These are phyloP conservation scores for Drosera capensis DNA, from an alignment of 148 eudicot genomes.

Conservation along the genomic window DNA sequence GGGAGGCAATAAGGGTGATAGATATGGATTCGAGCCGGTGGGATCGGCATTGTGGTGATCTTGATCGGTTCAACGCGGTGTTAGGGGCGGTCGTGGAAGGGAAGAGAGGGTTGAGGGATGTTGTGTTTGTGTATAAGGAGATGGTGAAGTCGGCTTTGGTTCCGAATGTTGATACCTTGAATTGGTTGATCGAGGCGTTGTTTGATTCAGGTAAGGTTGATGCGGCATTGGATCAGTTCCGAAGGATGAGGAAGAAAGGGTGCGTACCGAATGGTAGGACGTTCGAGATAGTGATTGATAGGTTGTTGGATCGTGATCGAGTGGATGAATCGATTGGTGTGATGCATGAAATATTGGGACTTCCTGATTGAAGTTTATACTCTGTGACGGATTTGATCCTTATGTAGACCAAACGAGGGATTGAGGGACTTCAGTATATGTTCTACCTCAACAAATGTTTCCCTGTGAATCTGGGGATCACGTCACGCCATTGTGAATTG, in stretches of 20 bases:
- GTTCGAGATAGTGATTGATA: slow-evolving; percentile 38
- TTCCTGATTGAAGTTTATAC: no score
- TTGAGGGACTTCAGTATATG: no score
- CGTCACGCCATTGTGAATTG: no score
- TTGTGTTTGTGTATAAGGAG: slow-evolving; percentile 55
- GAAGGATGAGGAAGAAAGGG: slow-evolving; percentile 42
- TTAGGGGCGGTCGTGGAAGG: slow-evolving; percentile 39
- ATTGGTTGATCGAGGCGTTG: slow-evolving; percentile 40
- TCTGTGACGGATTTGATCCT: slow-evolving; percentile 27
- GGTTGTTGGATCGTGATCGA: slow-evolving; percentile 21
- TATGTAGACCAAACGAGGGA: no score
- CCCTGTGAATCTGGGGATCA: no score
- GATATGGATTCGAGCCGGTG: slow-evolving; percentile 23
- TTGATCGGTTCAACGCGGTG: slow-evolving; percentile 27
- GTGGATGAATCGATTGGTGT: slow-evolving; percentile 35
- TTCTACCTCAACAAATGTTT: no score
- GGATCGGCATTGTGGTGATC: slow-evolving; percentile 19
- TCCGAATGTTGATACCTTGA: slow-evolving; percentile 45
- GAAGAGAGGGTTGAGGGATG: slow-evolving; percentile 32
- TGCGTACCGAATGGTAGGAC: slow-evolving; percentile 55
- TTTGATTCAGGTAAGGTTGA: slow-evolving; percentile 33
- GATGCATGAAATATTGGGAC: slow-evolving; percentile 32
- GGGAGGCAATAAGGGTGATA: slow-evolving; percentile 37
- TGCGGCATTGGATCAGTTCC: slow-evolving; percentile 47
- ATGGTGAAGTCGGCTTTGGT: slow-evolving; percentile 47